Evolutionary conservation across 768 basidiomycete species (phyloP).

Genomic region (Agaricus sinodeliciosus): DNA sequence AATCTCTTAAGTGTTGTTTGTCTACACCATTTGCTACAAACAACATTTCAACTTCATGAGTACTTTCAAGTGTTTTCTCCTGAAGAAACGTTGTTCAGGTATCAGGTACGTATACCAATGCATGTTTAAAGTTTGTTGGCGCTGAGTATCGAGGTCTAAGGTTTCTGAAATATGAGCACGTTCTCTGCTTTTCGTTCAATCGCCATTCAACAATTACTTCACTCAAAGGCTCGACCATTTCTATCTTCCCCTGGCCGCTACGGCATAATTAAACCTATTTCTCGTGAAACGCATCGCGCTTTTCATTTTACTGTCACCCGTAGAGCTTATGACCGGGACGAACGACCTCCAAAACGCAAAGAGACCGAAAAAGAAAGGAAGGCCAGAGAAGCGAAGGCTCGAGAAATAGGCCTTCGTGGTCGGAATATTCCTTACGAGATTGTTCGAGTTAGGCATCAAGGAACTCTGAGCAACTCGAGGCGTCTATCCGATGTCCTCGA

Average conservation of each 20-base stretch:
- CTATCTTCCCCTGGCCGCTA: not conserved
- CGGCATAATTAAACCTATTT: not conserved
- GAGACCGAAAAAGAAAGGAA: not conserved
- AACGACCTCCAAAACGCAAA: not conserved
- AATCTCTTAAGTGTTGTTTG: not conserved
- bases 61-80: not conserved
- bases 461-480: not conserved
- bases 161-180: not conserved
- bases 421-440: not conserved
- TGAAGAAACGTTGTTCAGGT: not conserved
- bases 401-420: conserved; percentile 8
- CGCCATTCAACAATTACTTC: not conserved
- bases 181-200: conserved; percentile 4
- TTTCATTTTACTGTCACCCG: not conserved
- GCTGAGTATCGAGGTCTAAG: not conserved
- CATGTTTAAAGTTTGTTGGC: not conserved
- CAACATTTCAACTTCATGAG: not conserved
- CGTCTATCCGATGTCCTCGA: not conserved
- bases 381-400: not conserved
- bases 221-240: not conserved
- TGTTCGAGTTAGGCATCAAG: not conserved
- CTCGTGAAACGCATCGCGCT: not conserved
- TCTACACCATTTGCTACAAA: not conserved
- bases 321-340: not conserved
- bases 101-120: not conserved